Percentiles rank a stretch among this genome's conserved stretches.
Conservation (phyloP, 371 early-diverging fungal species). For the Mortierella sp. region DNA sequence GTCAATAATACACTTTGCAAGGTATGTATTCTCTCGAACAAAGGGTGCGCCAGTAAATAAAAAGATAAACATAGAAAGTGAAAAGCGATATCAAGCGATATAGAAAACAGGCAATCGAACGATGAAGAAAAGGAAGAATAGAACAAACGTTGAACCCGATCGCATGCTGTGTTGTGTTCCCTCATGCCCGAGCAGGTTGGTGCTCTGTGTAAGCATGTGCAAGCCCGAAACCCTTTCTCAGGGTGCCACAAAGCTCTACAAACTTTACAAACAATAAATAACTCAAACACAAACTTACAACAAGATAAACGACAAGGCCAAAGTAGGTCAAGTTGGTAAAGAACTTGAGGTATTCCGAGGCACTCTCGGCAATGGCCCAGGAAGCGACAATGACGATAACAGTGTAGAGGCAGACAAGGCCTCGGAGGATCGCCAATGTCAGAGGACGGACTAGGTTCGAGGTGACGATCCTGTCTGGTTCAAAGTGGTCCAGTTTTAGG, state of each 20-base stretch:
- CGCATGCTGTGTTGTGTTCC: background rate
- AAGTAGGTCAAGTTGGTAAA: conserved; percentile 69
- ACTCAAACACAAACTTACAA: conserved; percentile 57
- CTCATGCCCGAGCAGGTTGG: no score
- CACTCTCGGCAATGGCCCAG: conserved; percentile 50
- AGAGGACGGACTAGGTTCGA: conserved; percentile 65
- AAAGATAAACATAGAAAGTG: conserved; percentile 8
- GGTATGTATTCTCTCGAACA: background rate
- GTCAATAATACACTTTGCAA: background rate
- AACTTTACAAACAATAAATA: background rate
- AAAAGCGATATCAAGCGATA: background rate
- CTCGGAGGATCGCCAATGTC: conserved; percentile 62
- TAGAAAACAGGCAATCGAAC: background rate
- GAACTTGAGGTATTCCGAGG: conserved; percentile 56
- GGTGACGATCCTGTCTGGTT: conserved; percentile 67
- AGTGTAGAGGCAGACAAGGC: conserved; percentile 56
- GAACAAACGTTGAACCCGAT: background rate
- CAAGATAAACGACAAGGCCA: conserved; percentile 65
- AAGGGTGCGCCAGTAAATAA: background rate
- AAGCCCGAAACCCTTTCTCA: background rate
- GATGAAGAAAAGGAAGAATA: background rate
- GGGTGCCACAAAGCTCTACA: background rate
- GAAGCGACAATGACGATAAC: conserved; percentile 61
- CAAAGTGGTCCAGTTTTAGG: conserved; percentile 61
- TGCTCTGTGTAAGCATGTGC: conserved; percentile 6